A percentile compares a stretch with the other conserved stretches of the same genome.
These are phyloP conservation scores for Cydonia oblonga DNA, from an alignment of 331 rosid genomes.

Conservation along the genomic window DNA sequence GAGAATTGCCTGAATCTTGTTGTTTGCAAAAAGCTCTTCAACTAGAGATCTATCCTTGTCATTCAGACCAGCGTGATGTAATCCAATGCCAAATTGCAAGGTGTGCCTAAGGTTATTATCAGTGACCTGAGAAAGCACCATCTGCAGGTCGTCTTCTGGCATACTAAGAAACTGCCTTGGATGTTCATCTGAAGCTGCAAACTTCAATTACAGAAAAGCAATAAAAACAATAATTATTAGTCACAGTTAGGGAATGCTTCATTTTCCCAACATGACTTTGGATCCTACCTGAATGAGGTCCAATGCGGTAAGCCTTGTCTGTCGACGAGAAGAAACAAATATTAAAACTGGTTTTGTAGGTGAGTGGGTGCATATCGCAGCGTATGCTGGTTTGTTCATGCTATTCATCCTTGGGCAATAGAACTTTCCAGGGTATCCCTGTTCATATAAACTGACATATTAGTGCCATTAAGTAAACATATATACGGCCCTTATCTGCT, in stretches of 20 bases:
- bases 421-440: constrained; percentile 98
- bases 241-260: constrained; percentile 9
- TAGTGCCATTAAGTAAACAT: not conserved
- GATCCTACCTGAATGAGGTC: constrained; percentile 80
- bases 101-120: constrained; percentile 94
- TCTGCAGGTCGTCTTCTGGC: constrained; percentile 77
- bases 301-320: constrained; percentile 94
- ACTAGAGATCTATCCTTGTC: constrained; percentile 88
- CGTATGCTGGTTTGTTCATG: constrained; percentile 96
- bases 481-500: not conserved
- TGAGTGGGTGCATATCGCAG: constrained; percentile 96
- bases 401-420: constrained; percentile 98
- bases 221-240: constrained; percentile 3
- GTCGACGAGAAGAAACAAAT: constrained; percentile 95
- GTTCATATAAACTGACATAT: constrained; percentile 4
- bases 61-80: constrained; percentile 94
- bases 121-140: constrained; percentile 83
- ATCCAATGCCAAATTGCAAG: constrained; percentile 91
- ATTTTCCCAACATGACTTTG: constrained; percentile 9
- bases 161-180: constrained; percentile 77
- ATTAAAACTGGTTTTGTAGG: constrained; percentile 94
- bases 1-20: constrained; percentile 81
- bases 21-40: constrained; percentile 91
- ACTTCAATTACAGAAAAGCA: constrained; percentile 34
- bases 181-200: constrained; percentile 91